Evolutionary conservation across 2,329 filamentous ascomycete species (phyloP).

Genomic region (Alternaria panax): DNA sequence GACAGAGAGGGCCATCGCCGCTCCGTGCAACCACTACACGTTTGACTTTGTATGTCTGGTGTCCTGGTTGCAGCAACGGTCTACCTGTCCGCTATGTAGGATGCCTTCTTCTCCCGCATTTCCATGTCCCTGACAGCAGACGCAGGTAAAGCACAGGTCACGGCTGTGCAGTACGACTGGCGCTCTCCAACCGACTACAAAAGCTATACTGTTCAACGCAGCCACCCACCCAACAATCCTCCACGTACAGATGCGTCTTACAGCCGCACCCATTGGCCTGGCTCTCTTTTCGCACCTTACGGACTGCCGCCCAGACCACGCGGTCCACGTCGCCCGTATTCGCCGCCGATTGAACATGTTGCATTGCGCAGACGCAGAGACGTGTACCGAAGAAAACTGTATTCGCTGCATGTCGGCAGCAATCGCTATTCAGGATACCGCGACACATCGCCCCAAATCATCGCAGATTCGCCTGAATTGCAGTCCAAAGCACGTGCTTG

Average conservation of each 20-base stretch:
- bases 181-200: constrained; percentile 62
- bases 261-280: background rate
- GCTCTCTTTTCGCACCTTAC: constrained; percentile 24
- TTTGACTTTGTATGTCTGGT: constrained; percentile 88
- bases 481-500: constrained; percentile 80
- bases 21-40: constrained; percentile 78
- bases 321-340: constrained; percentile 26
- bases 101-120: constrained; percentile 7
- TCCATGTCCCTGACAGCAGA: background rate
- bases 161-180: constrained; percentile 71
- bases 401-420: constrained; percentile 81
- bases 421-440: constrained; percentile 79
- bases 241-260: background rate
- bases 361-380: constrained; percentile 69
- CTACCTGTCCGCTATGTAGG: constrained; percentile 83
- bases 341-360: constrained; percentile 45
- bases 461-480: constrained; percentile 70
- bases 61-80: constrained; percentile 78
- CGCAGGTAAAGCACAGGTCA: constrained; percentile 60
- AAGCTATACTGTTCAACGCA: constrained; percentile 62
- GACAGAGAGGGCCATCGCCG: constrained; percentile 73
- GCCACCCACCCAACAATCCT: constrained; percentile 15
- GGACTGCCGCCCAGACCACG: constrained; percentile 27
- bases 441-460: constrained; percentile 72
- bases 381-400: constrained; percentile 76